These are phyloP conservation scores for Gremmenia infestans DNA, from an alignment of 2,329 filamentous ascomycete genomes.

Conservation along the genomic window DNA sequence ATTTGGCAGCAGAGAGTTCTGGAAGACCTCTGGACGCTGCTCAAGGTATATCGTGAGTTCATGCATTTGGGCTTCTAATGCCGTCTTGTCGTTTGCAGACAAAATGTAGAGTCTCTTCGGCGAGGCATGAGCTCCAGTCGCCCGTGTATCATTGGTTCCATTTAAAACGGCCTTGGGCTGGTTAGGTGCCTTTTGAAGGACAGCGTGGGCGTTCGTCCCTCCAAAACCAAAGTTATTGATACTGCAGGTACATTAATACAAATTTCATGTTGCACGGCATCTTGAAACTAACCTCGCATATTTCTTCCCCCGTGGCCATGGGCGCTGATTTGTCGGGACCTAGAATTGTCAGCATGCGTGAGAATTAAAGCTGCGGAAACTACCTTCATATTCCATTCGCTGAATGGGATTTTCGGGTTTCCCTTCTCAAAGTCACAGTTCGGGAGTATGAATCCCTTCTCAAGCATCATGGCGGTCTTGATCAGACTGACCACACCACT, in stretches of 20 bases:
- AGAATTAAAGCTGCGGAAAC: not conserved
- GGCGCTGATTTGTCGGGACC: conserved; percentile 17
- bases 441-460: conserved; percentile 40
- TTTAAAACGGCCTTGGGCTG: not conserved
- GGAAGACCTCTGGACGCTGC: conserved; percentile 22
- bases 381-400: conserved; percentile 35
- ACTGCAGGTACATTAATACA: conserved; percentile 25
- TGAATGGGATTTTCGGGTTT: conserved; percentile 34
- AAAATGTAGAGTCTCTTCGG: conserved; percentile 22
- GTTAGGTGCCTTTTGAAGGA: conserved; percentile 31
- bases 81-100: conserved; percentile 20
- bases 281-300: conserved; percentile 31
- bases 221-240: conserved; percentile 33
- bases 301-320: conserved; percentile 36
- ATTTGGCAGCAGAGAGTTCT: conserved; percentile 19
- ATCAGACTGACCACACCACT: conserved; percentile 38
- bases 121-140: conserved; percentile 10
- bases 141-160: conserved; percentile 12
- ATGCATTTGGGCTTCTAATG: conserved; percentile 16
- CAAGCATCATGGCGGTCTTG: conserved; percentile 39
- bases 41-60: conserved; percentile 20
- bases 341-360: conserved; percentile 34
- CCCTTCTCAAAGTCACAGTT: conserved; percentile 37
- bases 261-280: not conserved
- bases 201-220: conserved; percentile 34